Evolutionary conservation across 1,284 basidiomycete genomes (phyloP), one percentile per base, ranked within the genome.

Genomic region (Vanrija pseudolonga): DNA sequence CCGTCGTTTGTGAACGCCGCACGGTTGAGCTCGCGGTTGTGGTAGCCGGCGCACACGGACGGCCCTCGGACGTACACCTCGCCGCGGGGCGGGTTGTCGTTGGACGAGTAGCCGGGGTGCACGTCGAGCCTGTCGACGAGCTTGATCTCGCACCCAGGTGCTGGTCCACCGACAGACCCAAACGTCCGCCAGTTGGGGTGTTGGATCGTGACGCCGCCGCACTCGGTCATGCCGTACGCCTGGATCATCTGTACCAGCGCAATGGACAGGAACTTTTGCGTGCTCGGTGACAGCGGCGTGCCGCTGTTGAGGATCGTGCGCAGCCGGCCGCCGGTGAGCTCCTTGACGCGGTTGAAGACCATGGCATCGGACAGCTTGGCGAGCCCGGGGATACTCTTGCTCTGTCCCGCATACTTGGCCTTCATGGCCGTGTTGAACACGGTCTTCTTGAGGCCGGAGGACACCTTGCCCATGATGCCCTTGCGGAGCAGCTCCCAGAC

Each of bases 181-280:
- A 84, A 57, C 23, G 57, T 49, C 45, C 59, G 64, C 55, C 61
- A 69, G n/a, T 62, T 47, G 5, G 64, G 65, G 12, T 57, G 60
- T 23, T 63, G 60, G 42, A 74, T 66, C 5, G 56, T 59, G 41
- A 74, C 68, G 50, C 78, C 88, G 68, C 89, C 89, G 23, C 68
- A 62, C 74, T 96, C 94, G 20, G 94, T 96, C 83, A 95, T 85
- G n/a, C 94, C 92, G 72, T 96, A 95, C 49, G 88, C 91, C 77
- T 94, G 90, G 15, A 96, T 76, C 53, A 94, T 78, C 18, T 81
- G 84, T 11, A 91, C 89, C 20, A 97, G 79, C 2, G 89, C 86
- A 23, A 84, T 79, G 39, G 81, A 81, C 70, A 97, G 78, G 80
- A 96, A 96, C 68, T 92, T 87, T 71, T 96, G 94, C 0, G 93